phyloP scores from a whole-genome alignment of 2,329 filamentous ascomycete species.

The Xylaria multiplex region DNA sequence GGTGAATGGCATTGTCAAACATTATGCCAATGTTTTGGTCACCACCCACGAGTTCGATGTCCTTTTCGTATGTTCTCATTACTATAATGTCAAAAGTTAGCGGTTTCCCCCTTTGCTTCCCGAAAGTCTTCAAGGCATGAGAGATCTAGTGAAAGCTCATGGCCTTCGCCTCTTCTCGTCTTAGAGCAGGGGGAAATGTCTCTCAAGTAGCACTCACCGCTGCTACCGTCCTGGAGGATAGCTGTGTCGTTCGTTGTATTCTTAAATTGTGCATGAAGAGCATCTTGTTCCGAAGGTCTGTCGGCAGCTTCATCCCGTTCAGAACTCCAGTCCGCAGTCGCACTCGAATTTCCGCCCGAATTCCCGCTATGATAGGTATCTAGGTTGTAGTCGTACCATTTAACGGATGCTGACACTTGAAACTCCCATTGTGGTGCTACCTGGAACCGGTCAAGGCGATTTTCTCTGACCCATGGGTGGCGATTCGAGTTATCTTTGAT shows the following conservation, averaged over 20 bases:
- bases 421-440: background rate
- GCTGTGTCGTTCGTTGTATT: too few relatives aligned
- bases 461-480: conserved; percentile 44
- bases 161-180: background rate
- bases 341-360: background rate
- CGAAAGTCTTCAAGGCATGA: background rate
- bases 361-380: too few relatives aligned
- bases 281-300: background rate
- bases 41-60: conserved; percentile 58
- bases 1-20: conserved; percentile 46
- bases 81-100: conserved; percentile 47
- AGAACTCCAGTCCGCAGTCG: conserved; percentile 5
- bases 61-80: conserved; percentile 60
- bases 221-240: conserved; percentile 22
- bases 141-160: background rate
- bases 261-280: background rate
- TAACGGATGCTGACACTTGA: too few relatives aligned
- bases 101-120: conserved; percentile 31
- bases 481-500: conserved; percentile 42
- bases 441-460: conserved; percentile 31
- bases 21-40: conserved; percentile 48
- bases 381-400: conserved; percentile 22
- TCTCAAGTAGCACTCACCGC: conserved; percentile 22
- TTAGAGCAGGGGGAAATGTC: background rate
- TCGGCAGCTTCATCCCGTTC: conserved; percentile 19